Evolutionary conservation across 495 filamentous ascomycete species (phyloP), one percentile per base, ranked within the genome.

Genomic region (Hyaloscypha bicolor): DNA sequence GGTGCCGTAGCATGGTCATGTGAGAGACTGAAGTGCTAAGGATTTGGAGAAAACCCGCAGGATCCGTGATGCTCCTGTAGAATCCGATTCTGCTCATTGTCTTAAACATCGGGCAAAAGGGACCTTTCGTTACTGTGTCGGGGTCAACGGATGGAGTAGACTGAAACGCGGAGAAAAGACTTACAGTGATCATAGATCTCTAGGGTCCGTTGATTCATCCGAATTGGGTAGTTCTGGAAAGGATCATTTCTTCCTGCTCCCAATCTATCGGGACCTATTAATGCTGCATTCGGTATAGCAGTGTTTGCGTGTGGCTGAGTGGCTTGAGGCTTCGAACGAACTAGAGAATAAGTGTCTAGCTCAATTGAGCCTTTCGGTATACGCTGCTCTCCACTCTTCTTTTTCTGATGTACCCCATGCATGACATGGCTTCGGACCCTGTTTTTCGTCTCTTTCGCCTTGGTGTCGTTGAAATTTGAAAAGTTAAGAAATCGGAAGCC

Each of bases 351-450:
- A 29, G 32, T 59, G 60, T 68, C 60, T 2, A 68, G 55, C 57
- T 56, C 22, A 35, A 68, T 64, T 2, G 8, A 22, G 3, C 59
- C 52, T 9, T 21, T 11, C 48, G 57, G 42, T 22, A 9, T 30
- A n/a, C 1, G 33, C 6, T 52, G 1, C 35, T 59, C 30, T 29
- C 35, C 32, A 48, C 55, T 39, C 53, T 55, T 68, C 29, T n/a
- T 29, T 9, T 29, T 39, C 19, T 57, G 65, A 8, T 68, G 66
- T 21, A 65, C 63, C 19, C 56, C 21, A 56, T 62, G 62, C 62
- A 42, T 58, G n/a, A 51, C 67, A 65, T 69, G 62, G 55, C 63
- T 65, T 21, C 57, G 55, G 59, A 68, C 60, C 21, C n/a, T 63
- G 25, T 30, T 68, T 39, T 52, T 68, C 22, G 66, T 64, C 31